phyloP scores from a whole-genome alignment of 2,329 filamentous ascomycete genomes.

The Aspergillus sp. region DNA sequence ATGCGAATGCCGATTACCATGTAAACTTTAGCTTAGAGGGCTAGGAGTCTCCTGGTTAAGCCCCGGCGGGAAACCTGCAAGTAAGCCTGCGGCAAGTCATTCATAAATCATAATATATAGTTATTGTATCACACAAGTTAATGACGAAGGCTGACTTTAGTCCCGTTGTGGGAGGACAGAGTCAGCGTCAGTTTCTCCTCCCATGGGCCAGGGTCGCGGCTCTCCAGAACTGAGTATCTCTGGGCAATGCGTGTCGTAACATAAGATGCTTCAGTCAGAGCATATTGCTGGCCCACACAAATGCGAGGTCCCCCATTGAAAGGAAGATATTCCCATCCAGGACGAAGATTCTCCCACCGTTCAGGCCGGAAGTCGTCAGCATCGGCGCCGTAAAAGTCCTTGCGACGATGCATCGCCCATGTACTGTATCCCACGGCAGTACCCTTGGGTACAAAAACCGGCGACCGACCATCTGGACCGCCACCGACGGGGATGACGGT shows the following conservation, averaged over 20 bases:
- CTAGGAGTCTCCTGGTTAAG: no score
- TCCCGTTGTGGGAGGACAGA: conserved; percentile 30
- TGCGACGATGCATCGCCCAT: conserved; percentile 72
- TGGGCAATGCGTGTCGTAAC: conserved; percentile 40
- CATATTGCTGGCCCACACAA: conserved; percentile 43
- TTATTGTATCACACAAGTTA: conserved; percentile 1
- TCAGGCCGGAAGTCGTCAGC: conserved; percentile 54
- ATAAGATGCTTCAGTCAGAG: conserved; percentile 42
- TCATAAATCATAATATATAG: neutral
- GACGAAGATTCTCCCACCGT: conserved; percentile 46
- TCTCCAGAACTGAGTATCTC: conserved; percentile 35
- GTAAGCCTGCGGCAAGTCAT: neutral
- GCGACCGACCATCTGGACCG: conserved; percentile 61
- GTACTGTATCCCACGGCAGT: conserved; percentile 68
- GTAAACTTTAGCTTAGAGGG: neutral
- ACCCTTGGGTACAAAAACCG: conserved; percentile 68
- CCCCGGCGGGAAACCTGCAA: neutral
- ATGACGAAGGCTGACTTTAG: conserved; percentile 21
- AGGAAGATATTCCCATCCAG: conserved; percentile 40
- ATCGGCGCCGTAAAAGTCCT: conserved; percentile 50
- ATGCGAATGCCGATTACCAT: neutral
- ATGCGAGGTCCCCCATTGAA: conserved; percentile 41
- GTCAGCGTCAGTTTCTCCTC: conserved; percentile 30
- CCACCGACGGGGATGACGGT: conserved; percentile 56
- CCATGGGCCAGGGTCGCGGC: conserved; percentile 34